Base-by-base conservation (phyloP, 768 basidiomycete species). In the Tylopilus plumbeoviolaceoides region DNA sequence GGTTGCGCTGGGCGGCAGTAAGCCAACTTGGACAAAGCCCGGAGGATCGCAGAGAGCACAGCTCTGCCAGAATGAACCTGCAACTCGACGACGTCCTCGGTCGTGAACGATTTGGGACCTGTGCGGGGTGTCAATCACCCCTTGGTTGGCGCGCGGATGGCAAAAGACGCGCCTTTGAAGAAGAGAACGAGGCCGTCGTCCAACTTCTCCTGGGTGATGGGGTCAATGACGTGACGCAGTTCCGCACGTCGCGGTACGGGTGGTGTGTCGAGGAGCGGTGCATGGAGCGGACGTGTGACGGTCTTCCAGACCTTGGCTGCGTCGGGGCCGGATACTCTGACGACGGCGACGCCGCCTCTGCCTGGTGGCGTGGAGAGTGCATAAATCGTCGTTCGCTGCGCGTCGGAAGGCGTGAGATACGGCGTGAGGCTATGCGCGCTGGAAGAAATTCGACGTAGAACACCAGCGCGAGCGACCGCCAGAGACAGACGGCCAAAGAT, bases 1-100 rank as follows among this genome's bases (percentile, higher is more conserved):
- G 86, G 81, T 61, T 87, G 85, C 2, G 93, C 93, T 7, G 86
- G 86, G 4, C 93, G 82, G 47, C 84, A 83, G 51, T 73, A 79
- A 0, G 84, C 81, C 9, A 92, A 52, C 17, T 67, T 68, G 11
- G 83, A 78, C 2, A 95, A 75, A 4, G 86, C 81, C 1, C 69
- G 65, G 18, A 95, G 78, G 7, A 92, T 74, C 5, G 89, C 81
- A 3, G 84, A 72, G 61, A 93, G 78, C 27, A 94, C 77, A 5
- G 93, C 91, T 5, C 87, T 79, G 2, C 91, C 90, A 15, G 91
- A 94, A 65, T 95, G 93, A 28, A 90, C 73, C 66, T 95, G 93
- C 30, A 95, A 69, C 62, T 95, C 93, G 11, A 95, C 63, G 12
- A 85, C 84, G 42, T 89, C 84, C 63, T 92, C 85, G 0, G 85